These are phyloP conservation scores for Taphrina pruni DNA, from an alignment of 1,139 yeast species.

Conservation along the genomic window DNA sequence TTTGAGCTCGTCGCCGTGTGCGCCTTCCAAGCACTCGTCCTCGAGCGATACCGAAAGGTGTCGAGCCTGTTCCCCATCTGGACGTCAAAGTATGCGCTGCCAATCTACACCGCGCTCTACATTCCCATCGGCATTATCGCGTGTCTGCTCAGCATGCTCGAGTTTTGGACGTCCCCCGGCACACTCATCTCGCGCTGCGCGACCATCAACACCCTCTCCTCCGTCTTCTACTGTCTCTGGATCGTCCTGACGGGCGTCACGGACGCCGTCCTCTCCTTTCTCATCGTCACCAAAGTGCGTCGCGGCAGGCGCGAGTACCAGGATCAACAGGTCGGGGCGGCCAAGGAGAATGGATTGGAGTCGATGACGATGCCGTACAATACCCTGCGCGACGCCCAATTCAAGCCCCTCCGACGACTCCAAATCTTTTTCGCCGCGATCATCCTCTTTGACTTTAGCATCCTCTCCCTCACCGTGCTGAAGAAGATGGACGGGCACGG, in stretches of 20 bases:
- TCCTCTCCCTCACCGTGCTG: conserved; percentile 23
- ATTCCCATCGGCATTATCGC: conserved; percentile 10
- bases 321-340: background rate
- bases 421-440: conserved; percentile 29
- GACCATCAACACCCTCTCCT: conserved; percentile 31
- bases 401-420: conserved; percentile 22
- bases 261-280: conserved; percentile 30
- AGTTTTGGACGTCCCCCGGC: conserved; percentile 19
- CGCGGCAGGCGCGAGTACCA: conserved; percentile 18
- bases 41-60: conserved; percentile 36
- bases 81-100: conserved; percentile 23
- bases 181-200: conserved; percentile 29
- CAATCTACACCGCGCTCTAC: conserved; percentile 23
- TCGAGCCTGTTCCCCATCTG: conserved; percentile 15
- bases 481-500: conserved; percentile 26
- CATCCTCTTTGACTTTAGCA: conserved; percentile 31
- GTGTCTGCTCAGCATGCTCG: conserved; percentile 18
- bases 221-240: conserved; percentile 28
- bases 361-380: background rate
- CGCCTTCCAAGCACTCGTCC: conserved; percentile 29
- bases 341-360: background rate
- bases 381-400: background rate
- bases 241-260: conserved; percentile 32
- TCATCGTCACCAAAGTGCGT: conserved; percentile 28
- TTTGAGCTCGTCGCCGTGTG: conserved; percentile 8